These are phyloP conservation scores for Talaromyces sp. DNA, from an alignment of 2,329 filamentous ascomycete species.

Conservation along the genomic window DNA sequence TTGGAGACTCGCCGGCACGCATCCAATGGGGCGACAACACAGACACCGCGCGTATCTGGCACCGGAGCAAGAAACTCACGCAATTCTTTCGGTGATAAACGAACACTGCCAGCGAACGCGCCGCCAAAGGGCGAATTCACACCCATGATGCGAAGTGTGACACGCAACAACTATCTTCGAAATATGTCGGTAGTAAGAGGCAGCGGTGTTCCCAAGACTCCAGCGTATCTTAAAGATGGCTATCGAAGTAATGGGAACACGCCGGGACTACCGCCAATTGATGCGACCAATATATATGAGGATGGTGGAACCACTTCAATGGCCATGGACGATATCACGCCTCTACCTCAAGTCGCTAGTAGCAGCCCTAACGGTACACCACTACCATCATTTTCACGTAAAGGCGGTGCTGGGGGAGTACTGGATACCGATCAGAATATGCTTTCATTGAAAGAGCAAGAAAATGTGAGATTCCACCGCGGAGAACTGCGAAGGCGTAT, in stretches of 20 bases:
- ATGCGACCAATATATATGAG: constrained; percentile 66
- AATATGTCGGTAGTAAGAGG: constrained; percentile 59
- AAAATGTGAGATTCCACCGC: constrained; percentile 60
- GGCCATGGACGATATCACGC: constrained; percentile 64
- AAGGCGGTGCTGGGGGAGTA: constrained; percentile 56
- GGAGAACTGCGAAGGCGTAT: background rate
- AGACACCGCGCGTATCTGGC: constrained; percentile 69
- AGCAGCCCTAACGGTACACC: constrained; percentile 85
- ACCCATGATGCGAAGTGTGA: constrained; percentile 75
- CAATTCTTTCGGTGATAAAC: constrained; percentile 62
- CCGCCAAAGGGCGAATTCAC: constrained; percentile 74
- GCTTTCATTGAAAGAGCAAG: constrained; percentile 87
- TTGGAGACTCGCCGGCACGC: constrained; percentile 62
- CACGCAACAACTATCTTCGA: constrained; percentile 64
- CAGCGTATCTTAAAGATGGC: constrained; percentile 60
- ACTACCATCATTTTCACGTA: constrained; percentile 63
- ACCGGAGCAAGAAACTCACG: constrained; percentile 38
- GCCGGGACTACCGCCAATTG: constrained; percentile 69
- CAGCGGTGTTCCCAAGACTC: constrained; percentile 61
- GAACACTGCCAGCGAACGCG: constrained; percentile 64
- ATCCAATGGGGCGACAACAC: constrained; percentile 55
- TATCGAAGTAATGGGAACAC: constrained; percentile 68
- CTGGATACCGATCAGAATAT: constrained; percentile 78
- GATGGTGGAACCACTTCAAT: constrained; percentile 57
- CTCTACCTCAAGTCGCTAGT: constrained; percentile 69